These are phyloP conservation scores for Trametopsis cervina DNA, from an alignment of 768 basidiomycete genomes.

Conservation along the genomic window DNA sequence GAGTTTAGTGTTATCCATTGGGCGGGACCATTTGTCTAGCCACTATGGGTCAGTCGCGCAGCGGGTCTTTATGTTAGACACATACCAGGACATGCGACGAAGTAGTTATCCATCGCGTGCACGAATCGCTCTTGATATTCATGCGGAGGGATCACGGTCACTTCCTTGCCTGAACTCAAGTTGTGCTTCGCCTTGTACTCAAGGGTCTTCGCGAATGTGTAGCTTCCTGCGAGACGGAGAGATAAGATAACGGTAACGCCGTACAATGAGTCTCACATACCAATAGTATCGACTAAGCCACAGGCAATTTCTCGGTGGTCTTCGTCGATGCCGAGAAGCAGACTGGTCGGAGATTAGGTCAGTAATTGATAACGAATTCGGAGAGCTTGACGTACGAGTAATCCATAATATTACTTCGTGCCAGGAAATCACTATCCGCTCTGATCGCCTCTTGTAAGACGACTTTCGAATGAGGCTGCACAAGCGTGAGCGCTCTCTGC, in stretches of 20 bases:
- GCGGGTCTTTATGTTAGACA: background rate
- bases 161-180: conserved; percentile 61
- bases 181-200: conserved; percentile 84
- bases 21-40: conserved; percentile 33
- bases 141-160: conserved; percentile 73
- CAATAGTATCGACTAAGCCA: conserved; percentile 82
- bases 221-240: conserved; percentile 46
- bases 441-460: conserved; percentile 62
- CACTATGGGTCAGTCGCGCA: background rate
- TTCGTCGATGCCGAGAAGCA: conserved; percentile 69
- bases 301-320: conserved; percentile 62
- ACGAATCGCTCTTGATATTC: conserved; percentile 79
- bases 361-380: background rate
- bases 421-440: conserved; percentile 67
- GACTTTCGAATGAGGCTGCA: conserved; percentile 69
- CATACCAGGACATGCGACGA: conserved; percentile 68
- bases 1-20: conserved; percentile 25
- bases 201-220: conserved; percentile 79
- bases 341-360: conserved; percentile 28
- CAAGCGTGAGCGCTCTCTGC: conserved; percentile 53
- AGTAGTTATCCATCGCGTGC: conserved; percentile 65
- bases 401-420: conserved; percentile 79
- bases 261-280: conserved; percentile 22
- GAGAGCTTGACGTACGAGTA: conserved; percentile 66
- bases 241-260: background rate